Conservation (phyloP, 441 rosid species). For the Adansonia rubrostipa region DNA sequence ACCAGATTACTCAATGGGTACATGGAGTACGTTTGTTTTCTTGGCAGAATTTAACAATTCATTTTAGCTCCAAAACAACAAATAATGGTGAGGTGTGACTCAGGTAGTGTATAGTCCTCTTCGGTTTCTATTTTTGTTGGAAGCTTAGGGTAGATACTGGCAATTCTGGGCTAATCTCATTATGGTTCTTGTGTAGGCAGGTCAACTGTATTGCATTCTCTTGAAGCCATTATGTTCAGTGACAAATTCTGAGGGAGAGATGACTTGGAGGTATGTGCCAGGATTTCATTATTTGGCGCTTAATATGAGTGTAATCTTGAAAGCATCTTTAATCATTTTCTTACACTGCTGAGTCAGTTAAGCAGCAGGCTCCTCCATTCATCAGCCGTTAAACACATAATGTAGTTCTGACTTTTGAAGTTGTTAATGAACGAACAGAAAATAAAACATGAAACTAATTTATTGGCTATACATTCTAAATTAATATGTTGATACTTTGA, state of each 20-base stretch:
- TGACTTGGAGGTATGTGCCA: constrained; percentile 21
- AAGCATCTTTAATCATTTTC: neutral
- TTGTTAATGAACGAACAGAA: neutral
- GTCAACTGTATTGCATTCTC: constrained; percentile 8
- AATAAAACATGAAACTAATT: neutral
- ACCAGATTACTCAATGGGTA: neutral
- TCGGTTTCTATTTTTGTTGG: neutral
- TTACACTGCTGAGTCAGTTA: neutral
- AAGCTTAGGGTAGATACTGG: neutral
- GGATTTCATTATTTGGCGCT: neutral
- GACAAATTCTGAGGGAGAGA: neutral
- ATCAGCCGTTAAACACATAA: neutral
- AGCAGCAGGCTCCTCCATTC: neutral
- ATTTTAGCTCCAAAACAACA: constrained; percentile 12
- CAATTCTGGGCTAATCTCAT: neutral
- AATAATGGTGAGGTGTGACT: constrained; percentile 1
- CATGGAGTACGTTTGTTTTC: neutral
- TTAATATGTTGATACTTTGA: neutral
- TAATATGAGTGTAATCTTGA: constrained; percentile 2
- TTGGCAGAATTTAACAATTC: neutral
- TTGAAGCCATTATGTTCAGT: neutral
- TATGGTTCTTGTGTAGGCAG: constrained; percentile 3
- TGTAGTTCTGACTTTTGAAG: neutral
- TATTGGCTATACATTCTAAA: neutral
- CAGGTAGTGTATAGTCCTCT: constrained; percentile 9